Evolutionary conservation across 2,329 filamentous ascomycete genomes (phyloP).

Genomic region (Tolypocladium amazonense): DNA sequence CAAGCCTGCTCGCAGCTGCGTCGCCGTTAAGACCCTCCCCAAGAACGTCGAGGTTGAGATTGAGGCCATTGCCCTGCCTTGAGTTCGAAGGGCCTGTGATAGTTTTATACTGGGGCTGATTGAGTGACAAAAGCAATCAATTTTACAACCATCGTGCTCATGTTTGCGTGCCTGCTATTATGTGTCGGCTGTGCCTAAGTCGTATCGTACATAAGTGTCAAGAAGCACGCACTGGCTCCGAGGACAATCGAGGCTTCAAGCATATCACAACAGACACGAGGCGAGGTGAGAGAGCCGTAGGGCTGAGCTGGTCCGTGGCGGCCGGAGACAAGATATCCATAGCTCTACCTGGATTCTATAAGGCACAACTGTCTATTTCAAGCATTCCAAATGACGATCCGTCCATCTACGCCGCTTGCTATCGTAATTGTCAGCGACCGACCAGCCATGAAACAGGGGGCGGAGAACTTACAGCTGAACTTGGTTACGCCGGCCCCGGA

Average conservation of each 20-base stretch:
- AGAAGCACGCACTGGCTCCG: no score
- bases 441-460: neutral
- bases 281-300: neutral
- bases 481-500: conserved; percentile 55
- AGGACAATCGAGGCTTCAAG: neutral
- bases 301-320: neutral
- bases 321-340: neutral
- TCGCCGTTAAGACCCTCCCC: conserved; percentile 80
- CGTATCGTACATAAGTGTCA: no score
- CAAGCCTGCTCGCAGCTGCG: conserved; percentile 82
- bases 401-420: conserved; percentile 77
- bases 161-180: neutral
- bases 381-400: conserved; percentile 67
- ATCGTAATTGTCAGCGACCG: conserved; percentile 14
- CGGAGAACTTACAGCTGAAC: conserved; percentile 67
- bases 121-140: neutral
- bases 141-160: neutral
- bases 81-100: conserved; percentile 8
- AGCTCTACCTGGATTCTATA: neutral
- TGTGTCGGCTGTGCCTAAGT: neutral
- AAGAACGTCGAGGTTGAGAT: conserved; percentile 84
- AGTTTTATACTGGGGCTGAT: neutral
- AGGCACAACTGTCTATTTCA: conserved; percentile 25
- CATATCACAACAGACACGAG: neutral
- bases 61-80: conserved; percentile 71